Percentiles rank a stretch among this genome's conserved stretches.
phyloP scores from a whole-genome alignment of 331 rosid genomes.

The Pyrus hybrid region DNA sequence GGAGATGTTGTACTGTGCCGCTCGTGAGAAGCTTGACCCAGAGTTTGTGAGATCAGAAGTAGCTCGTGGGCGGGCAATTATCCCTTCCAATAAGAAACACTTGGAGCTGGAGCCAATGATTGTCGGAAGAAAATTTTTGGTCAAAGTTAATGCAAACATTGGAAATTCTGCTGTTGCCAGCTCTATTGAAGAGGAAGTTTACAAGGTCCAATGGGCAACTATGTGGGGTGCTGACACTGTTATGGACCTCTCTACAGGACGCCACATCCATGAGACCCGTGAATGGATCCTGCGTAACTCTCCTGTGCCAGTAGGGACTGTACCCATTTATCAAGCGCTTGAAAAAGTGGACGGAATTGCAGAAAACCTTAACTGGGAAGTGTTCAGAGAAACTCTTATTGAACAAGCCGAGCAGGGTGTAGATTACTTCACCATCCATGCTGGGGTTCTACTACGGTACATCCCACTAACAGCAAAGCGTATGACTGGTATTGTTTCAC shows the following conservation, averaged over 20 bases:
- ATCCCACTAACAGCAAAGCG: slow-evolving; percentile 94
- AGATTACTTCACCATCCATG: slow-evolving; percentile 98
- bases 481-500: slow-evolving; percentile 96
- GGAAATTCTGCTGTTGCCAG: slow-evolving; percentile 99
- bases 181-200: slow-evolving; percentile 98
- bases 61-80: slow-evolving; percentile 97
- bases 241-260: slow-evolving; percentile 98
- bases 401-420: slow-evolving; percentile 99
- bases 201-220: slow-evolving; percentile 98
- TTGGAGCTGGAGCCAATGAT: slow-evolving; percentile 94
- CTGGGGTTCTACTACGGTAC: slow-evolving; percentile 90
- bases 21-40: slow-evolving; percentile 87
- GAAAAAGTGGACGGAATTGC: slow-evolving; percentile 95
- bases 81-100: slow-evolving; percentile 96
- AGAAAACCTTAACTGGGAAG: slow-evolving; percentile 86
- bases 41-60: slow-evolving; percentile 98
- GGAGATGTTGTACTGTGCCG: slow-evolving; percentile 88
- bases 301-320: slow-evolving; percentile 97
- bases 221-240: slow-evolving; percentile 99
- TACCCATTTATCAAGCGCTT: slow-evolving; percentile 97
- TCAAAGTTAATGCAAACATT: slow-evolving; percentile 95
- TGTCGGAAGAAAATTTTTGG: slow-evolving; percentile 92
- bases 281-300: slow-evolving; percentile 99
- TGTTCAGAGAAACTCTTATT: slow-evolving; percentile 81
- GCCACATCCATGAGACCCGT: slow-evolving; percentile 93